Conservation (phyloP, 805 yeast genomes). For the Candida oleophila region DNA sequence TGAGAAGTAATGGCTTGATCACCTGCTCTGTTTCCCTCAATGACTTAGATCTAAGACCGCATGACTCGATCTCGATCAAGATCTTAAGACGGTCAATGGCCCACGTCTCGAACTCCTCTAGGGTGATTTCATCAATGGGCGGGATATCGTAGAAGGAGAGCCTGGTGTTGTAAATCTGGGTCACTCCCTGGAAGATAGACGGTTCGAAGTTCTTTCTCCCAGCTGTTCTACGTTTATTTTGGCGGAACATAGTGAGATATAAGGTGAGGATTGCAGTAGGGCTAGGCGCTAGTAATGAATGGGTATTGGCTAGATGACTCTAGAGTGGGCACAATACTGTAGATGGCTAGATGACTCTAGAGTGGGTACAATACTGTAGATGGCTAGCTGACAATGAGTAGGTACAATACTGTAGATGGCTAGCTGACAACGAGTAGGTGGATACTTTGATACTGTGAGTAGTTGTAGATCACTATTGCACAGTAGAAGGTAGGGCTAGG, state of each 20-base stretch:
- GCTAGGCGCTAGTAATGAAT: no score
- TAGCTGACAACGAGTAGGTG: no score
- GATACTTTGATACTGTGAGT: no score
- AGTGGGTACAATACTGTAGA: no score
- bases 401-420: no score
- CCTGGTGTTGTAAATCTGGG: conserved; percentile 50
- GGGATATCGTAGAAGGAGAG: conserved; percentile 74
- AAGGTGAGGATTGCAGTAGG: not conserved
- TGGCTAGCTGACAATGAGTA: no score
- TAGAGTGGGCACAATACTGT: no score
- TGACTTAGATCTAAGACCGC: conserved; percentile 60
- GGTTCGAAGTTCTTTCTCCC: conserved; percentile 67
- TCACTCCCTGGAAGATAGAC: conserved; percentile 21
- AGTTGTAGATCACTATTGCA: no score
- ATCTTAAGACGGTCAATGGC: conserved; percentile 88
- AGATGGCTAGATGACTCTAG: no score
- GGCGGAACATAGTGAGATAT: conserved; percentile 56
- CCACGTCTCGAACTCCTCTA: conserved; percentile 94
- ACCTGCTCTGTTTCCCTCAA: conserved; percentile 63
- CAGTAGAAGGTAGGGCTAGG: no score
- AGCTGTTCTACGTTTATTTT: conserved; percentile 69
- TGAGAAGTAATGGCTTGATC: conserved; percentile 63
- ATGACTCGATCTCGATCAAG: conserved; percentile 79
- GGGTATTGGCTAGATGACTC: no score
- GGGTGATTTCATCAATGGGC: conserved; percentile 81